Conservation (phyloP, 805 yeast species). For the Lipomyces kockii region DNA sequence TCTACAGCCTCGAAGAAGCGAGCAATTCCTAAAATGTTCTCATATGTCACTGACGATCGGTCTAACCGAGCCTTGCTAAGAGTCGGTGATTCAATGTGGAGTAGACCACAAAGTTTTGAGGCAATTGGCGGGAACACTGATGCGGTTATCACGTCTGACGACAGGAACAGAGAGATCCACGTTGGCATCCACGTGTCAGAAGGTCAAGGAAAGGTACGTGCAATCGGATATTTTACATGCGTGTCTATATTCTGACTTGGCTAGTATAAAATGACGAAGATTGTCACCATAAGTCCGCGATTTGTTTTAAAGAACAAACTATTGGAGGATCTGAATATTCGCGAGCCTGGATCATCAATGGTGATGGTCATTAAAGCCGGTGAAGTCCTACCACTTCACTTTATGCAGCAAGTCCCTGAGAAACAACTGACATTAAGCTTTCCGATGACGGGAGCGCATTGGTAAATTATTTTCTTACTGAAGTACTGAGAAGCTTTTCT, state of each 20-base stretch:
- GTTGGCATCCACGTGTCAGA: constrained; percentile 77
- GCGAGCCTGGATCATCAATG: constrained; percentile 69
- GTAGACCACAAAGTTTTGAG: constrained; percentile 79
- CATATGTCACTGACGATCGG: constrained; percentile 68
- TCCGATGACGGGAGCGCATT: constrained; percentile 43
- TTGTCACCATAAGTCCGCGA: constrained; percentile 81
- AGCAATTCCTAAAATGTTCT: constrained; percentile 75
- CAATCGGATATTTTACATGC: not conserved
- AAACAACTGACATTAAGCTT: constrained; percentile 69
- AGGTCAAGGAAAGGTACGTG: constrained; percentile 71
- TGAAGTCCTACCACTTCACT: constrained; percentile 49
- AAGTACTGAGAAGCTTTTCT: constrained; percentile 37
- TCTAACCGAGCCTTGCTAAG: constrained; percentile 68
- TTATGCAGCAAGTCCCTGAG: constrained; percentile 57
- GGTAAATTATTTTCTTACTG: constrained; percentile 13
- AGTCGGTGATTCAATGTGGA: constrained; percentile 71
- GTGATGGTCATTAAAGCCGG: constrained; percentile 40
- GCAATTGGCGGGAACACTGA: constrained; percentile 85
- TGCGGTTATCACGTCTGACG: constrained; percentile 48
- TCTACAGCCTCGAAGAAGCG: constrained; percentile 41
- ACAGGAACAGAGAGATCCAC: constrained; percentile 58
- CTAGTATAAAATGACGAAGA: constrained; percentile 68
- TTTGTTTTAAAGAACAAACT: constrained; percentile 72
- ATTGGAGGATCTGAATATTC: constrained; percentile 59
- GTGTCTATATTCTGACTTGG: not conserved